Percentiles rank a stretch among this genome's conserved stretches.
Conservation (phyloP, 192 early-diverging fungal species). For the Rhizoclosmatium globosum region DNA sequence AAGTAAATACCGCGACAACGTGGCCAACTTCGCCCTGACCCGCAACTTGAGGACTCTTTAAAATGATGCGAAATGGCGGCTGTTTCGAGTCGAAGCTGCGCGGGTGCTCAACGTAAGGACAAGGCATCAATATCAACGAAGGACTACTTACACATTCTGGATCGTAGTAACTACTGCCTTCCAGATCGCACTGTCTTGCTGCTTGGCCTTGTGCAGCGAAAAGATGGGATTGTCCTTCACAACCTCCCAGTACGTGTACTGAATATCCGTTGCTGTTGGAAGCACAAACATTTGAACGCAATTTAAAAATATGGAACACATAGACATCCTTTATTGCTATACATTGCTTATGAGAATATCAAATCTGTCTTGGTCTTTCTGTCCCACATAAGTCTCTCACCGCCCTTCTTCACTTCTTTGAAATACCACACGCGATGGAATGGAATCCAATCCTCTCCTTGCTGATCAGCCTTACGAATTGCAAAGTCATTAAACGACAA, state of each 20-base stretch:
- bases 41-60: slow-evolving; percentile 64
- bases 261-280: slow-evolving; percentile 13
- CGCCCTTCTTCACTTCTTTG: slow-evolving; percentile 10
- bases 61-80: slow-evolving; percentile 88
- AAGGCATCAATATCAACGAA: background rate
- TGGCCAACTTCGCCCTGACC: slow-evolving; percentile 61
- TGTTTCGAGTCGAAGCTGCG: slow-evolving; percentile 89
- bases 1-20: slow-evolving; percentile 75
- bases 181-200: slow-evolving; percentile 45
- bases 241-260: slow-evolving; percentile 9
- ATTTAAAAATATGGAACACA: no score
- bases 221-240: slow-evolving; percentile 55
- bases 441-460: slow-evolving; percentile 43
- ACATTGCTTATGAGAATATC: slow-evolving; percentile 2
- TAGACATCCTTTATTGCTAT: background rate
- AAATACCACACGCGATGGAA: slow-evolving; percentile 47
- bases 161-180: slow-evolving; percentile 83
- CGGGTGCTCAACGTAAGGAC: background rate
- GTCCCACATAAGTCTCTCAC: slow-evolving; percentile 36
- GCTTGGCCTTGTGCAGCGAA: slow-evolving; percentile 49
- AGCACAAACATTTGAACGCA: slow-evolving; percentile 21
- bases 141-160: slow-evolving; percentile 83
- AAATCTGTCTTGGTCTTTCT: slow-evolving; percentile 24
- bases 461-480: slow-evolving; percentile 14
- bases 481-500: slow-evolving; percentile 34